Base-by-base conservation (phyloP, 139 green algal genomes). In the Micractinium sp. region DNA sequence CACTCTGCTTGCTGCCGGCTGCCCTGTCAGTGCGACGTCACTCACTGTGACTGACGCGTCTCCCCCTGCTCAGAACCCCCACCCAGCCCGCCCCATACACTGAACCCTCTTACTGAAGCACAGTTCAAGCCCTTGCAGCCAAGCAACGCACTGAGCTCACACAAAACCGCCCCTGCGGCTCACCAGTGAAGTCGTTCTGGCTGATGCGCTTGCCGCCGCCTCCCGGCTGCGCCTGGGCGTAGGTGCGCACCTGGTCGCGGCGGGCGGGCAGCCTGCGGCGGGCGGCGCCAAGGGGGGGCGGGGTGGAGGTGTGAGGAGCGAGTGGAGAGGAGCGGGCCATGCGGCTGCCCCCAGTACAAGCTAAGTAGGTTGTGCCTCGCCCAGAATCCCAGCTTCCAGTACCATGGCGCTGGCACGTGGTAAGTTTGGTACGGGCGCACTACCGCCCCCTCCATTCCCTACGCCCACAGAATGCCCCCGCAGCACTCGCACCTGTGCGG, bases 131-230 rank as follows among this genome's bases (percentile, higher is more conserved):
- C 47, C 29, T 23, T n/a, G 35, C 66, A 35, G 35, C 63, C 35
- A 60, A 33, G 82, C 31, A 35, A 27, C 9, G 56, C 39, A 56
- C 82, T 88, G 29, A 36, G 93, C 92, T 89, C 97, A 93, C 96
- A 97, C 98, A 0, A 95, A 96, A 85, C 97, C 98, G 60, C 99
- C 97, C 25, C 77, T 31, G 0, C 33, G 35, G 23, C 82, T 5
- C 82, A 87, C 83, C 83, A 9, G 98, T 99, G 92, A 99, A 99
- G 92, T 99, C 96, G 23, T 94, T 93, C 88, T 99, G 97, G 33
- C 92, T 96, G 88, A 98, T 98, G 25, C 92, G 89, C 88, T 96
- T 97, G 67, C 93, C 94, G 35, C 93, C 92, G 66, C 83, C 75
- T 56, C 82, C 75, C 53, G 53, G n/a, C 61, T 19, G 36, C 27